phyloP scores from a whole-genome alignment of 345 rosid genomes.

The Populus deltoides region DNA sequence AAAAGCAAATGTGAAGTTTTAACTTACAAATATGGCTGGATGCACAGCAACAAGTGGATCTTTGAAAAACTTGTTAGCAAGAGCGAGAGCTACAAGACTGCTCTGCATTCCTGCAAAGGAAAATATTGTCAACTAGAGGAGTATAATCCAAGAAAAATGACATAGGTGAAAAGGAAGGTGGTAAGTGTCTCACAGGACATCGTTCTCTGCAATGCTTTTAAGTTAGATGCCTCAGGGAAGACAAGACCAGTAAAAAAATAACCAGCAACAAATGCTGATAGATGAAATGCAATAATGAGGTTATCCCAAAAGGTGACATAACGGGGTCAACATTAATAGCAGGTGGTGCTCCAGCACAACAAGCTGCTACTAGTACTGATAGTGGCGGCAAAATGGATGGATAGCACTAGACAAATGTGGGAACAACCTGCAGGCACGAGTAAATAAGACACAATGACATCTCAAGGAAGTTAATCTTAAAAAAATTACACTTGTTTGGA shows the following conservation, averaged over 20 bases:
- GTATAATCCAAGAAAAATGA: neutral
- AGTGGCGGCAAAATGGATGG: constrained; percentile 66
- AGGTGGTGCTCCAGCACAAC: constrained; percentile 88
- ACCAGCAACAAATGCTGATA: constrained; percentile 70
- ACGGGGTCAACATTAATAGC: constrained; percentile 75
- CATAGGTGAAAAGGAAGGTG: neutral
- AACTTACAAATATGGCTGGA: constrained; percentile 84
- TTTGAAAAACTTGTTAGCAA: constrained; percentile 83
- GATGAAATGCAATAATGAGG: constrained; percentile 61
- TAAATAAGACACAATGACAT: neutral
- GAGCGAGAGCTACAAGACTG: constrained; percentile 88
- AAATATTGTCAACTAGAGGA: constrained; percentile 3
- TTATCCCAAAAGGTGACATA: constrained; percentile 69
- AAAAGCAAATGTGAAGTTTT: neutral
- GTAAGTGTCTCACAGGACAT: constrained; percentile 82
- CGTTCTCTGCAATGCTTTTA: constrained; percentile 76
- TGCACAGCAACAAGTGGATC: constrained; percentile 94
- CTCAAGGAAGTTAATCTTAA: neutral
- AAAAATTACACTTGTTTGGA: neutral
- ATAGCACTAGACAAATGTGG: constrained; percentile 62
- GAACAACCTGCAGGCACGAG: constrained; percentile 53
- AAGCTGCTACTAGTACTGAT: constrained; percentile 78
- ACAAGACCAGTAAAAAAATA: constrained; percentile 54
- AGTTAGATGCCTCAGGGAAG: constrained; percentile 54
- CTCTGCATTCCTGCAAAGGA: constrained; percentile 84